Conservation (phyloP, 352 stramenopile genomes). For the Globisporangium megalacanthum region DNA sequence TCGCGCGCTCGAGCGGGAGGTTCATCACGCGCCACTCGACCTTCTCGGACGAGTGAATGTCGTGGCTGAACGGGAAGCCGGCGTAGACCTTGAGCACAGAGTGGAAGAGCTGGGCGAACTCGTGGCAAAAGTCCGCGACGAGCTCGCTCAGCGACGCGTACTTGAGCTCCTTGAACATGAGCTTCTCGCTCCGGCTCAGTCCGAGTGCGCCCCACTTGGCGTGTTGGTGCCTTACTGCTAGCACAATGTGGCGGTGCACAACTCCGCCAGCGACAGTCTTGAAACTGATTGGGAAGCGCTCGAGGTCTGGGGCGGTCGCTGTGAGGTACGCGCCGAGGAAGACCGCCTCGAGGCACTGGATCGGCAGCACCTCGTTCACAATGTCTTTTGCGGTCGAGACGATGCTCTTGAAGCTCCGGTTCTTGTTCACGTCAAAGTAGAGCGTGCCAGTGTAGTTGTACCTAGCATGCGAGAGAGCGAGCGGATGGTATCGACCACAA, state of each 20-base stretch:
- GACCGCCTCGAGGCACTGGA: conserved; percentile 86
- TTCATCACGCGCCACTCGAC: conserved; percentile 85
- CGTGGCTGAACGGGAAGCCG: conserved; percentile 78
- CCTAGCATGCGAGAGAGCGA: conserved; percentile 11
- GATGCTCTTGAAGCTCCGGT: conserved; percentile 87
- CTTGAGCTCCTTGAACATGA: conserved; percentile 85
- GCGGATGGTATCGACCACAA: too few relatives aligned
- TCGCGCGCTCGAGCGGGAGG: conserved; percentile 34
- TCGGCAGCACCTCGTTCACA: conserved; percentile 72
- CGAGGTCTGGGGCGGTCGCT: conserved; percentile 50
- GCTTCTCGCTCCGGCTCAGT: conserved; percentile 72
- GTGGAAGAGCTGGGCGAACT: conserved; percentile 65
- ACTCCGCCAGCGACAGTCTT: conserved; percentile 58
- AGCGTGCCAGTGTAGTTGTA: conserved; percentile 87
- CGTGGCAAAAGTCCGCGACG: conserved; percentile 56
- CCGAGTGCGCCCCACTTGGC: conserved; percentile 81
- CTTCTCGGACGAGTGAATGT: conserved; percentile 85
- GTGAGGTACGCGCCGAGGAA: conserved; percentile 83
- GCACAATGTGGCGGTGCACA: conserved; percentile 77
- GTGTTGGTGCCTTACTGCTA: conserved; percentile 67
- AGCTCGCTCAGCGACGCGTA: conserved; percentile 76
- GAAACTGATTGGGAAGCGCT: conserved; percentile 85
- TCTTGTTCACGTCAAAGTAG: conserved; percentile 86
- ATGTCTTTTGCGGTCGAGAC: conserved; percentile 85
- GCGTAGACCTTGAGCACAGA: conserved; percentile 74